These are phyloP conservation scores for Aspergillus calidoustus DNA, from an alignment of 2,329 filamentous ascomycete species.

Conservation along the genomic window DNA sequence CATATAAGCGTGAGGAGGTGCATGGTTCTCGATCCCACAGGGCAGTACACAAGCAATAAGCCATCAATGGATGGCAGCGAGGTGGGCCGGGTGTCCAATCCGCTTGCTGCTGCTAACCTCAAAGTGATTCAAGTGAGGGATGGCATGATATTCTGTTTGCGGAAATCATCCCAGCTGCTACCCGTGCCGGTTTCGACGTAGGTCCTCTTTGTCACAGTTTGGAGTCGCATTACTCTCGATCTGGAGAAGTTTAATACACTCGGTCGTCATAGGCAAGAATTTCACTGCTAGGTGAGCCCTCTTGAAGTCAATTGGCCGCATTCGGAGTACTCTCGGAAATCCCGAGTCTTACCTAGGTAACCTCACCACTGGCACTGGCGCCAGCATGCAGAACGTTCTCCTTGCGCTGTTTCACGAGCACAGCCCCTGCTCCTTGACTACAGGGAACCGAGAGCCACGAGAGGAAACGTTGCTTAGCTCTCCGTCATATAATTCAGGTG, in stretches of 20 bases:
- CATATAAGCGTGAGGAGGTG: background rate
- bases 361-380: too few relatives aligned
- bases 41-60: slow-evolving; percentile 1
- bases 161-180: background rate
- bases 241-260: too few relatives aligned
- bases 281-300: background rate
- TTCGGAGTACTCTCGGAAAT: background rate
- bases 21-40: slow-evolving; percentile 1
- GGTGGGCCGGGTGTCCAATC: background rate
- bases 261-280: too few relatives aligned
- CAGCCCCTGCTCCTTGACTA: background rate
- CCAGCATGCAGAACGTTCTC: too few relatives aligned
- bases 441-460: background rate
- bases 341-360: too few relatives aligned
- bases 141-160: background rate
- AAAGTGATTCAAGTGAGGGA: background rate
- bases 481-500: background rate
- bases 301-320: background rate
- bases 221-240: background rate
- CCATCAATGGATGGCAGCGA: background rate
- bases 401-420: background rate
- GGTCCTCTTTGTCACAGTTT: background rate
- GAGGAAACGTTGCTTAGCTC: too few relatives aligned
- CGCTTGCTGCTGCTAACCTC: background rate
- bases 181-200: background rate